Evolutionary conservation across 2,329 filamentous ascomycete species (phyloP).

Genomic region (Aspergillus sp.): DNA sequence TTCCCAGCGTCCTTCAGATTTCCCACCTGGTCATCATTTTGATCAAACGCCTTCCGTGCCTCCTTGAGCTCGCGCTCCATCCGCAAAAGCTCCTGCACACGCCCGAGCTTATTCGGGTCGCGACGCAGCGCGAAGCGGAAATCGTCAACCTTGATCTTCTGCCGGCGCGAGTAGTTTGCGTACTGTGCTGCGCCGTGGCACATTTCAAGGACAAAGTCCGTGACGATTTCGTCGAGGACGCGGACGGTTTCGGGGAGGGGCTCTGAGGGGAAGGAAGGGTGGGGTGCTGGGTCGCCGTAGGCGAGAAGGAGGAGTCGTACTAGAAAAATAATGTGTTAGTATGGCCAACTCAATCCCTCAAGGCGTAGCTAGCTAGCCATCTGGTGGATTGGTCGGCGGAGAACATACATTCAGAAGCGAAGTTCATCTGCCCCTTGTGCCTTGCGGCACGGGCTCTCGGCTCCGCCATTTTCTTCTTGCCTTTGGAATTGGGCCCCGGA

Average conservation of each 20-base stretch:
- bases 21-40: constrained; percentile 49
- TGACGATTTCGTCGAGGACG: constrained; percentile 91
- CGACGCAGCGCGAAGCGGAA: constrained; percentile 92
- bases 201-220: constrained; percentile 93
- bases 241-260: constrained; percentile 83
- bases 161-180: constrained; percentile 82
- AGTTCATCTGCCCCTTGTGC: constrained; percentile 83
- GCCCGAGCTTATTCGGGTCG: constrained; percentile 82
- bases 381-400: background rate
- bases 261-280: constrained; percentile 70
- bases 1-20: constrained; percentile 43
- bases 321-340: constrained; percentile 19
- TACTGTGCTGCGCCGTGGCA: constrained; percentile 87
- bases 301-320: constrained; percentile 50
- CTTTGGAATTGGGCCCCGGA: background rate
- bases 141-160: constrained; percentile 98
- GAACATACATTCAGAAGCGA: constrained; percentile 68
- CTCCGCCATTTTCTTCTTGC: constrained; percentile 62
- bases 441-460: constrained; percentile 76
- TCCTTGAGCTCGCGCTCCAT: constrained; percentile 87
- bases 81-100: constrained; percentile 86
- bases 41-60: constrained; percentile 66
- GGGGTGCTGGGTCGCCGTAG: constrained; percentile 49
- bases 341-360: no score
- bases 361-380: background rate